These are phyloP conservation scores for Solanum chmielewskii DNA, from an alignment of 257 asterid genomes.

Conservation along the genomic window DNA sequence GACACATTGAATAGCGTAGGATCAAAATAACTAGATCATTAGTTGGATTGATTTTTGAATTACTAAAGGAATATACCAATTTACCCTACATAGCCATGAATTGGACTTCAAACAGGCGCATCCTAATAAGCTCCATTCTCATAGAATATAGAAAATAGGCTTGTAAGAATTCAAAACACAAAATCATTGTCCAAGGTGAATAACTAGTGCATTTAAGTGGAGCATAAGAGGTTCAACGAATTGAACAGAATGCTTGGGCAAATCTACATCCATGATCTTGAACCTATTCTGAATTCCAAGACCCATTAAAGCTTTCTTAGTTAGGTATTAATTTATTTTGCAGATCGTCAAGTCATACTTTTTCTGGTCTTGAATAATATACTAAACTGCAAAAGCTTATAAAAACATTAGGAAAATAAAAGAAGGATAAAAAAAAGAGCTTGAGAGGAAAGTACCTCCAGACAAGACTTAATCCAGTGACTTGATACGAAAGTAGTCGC, in stretches of 20 bases:
- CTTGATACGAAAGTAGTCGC: slow-evolving; percentile 50
- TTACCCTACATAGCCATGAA: not conserved
- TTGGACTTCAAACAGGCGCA: not conserved
- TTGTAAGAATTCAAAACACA: not conserved
- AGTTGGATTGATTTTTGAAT: not conserved
- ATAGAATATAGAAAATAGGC: not conserved
- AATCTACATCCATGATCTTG: not conserved
- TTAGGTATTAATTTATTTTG: not conserved
- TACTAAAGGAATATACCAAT: not conserved
- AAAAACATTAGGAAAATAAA: not conserved
- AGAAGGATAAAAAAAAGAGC: not conserved
- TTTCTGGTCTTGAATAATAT: not conserved
- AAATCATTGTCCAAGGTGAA: not conserved
- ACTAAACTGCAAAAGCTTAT: not conserved
- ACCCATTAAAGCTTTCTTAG: not conserved
- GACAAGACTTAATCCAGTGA: slow-evolving; percentile 85
- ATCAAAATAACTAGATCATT: not conserved
- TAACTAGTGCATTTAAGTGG: not conserved
- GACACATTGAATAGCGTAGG: not conserved
- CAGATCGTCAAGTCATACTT: not conserved
- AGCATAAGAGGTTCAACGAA: not conserved
- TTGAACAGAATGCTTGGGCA: not conserved
- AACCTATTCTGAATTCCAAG: not conserved
- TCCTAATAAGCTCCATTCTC: not conserved
- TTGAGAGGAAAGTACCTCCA: slow-evolving; percentile 41